Evolutionary conservation across 2,329 filamentous ascomycete genomes (phyloP).

Genomic region (Aspergillus fijiensis): DNA sequence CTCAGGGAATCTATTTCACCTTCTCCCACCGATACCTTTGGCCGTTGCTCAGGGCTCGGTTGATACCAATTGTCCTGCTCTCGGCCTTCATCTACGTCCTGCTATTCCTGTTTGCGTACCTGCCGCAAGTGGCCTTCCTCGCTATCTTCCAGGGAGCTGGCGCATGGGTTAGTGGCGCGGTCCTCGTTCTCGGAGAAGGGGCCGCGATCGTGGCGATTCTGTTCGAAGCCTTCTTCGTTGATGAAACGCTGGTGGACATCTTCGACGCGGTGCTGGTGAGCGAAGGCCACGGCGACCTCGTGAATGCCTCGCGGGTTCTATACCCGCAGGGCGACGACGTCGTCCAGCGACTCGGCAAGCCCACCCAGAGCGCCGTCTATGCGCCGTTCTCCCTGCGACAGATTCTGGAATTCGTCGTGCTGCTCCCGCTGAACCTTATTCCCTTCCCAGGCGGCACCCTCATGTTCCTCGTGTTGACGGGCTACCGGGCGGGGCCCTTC

Average conservation of each 20-base stretch:
- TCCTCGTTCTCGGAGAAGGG: slow-evolving; percentile 73
- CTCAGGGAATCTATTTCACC: slow-evolving; percentile 77
- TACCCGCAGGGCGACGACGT: slow-evolving; percentile 68
- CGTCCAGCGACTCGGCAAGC: slow-evolving; percentile 78
- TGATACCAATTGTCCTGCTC: slow-evolving; percentile 78
- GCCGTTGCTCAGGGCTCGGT: slow-evolving; percentile 72
- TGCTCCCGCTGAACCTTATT: slow-evolving; percentile 81
- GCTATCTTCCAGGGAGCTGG: slow-evolving; percentile 81
- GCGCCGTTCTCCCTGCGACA: slow-evolving; percentile 89
- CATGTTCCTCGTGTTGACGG: slow-evolving; percentile 83
- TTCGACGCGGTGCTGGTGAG: slow-evolving; percentile 86
- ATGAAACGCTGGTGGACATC: slow-evolving; percentile 74
- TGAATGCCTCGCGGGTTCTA: slow-evolving; percentile 65
- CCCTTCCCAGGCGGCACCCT: slow-evolving; percentile 74
- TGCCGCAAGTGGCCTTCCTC: slow-evolving; percentile 86
- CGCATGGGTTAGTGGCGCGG: slow-evolving; percentile 86
- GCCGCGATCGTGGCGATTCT: slow-evolving; percentile 62
- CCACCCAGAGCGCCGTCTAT: slow-evolving; percentile 73
- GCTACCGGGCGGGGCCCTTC: slow-evolving; percentile 81
- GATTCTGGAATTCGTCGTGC: slow-evolving; percentile 77
- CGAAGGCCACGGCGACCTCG: slow-evolving; percentile 66
- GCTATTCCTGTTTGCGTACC: slow-evolving; percentile 82
- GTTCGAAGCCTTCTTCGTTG: slow-evolving; percentile 79
- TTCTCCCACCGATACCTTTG: slow-evolving; percentile 73
- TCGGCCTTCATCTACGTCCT: slow-evolving; percentile 80